Evolutionary conservation across 805 yeast genomes (phyloP).

Genomic region (Saturnispora serradocipensis): DNA sequence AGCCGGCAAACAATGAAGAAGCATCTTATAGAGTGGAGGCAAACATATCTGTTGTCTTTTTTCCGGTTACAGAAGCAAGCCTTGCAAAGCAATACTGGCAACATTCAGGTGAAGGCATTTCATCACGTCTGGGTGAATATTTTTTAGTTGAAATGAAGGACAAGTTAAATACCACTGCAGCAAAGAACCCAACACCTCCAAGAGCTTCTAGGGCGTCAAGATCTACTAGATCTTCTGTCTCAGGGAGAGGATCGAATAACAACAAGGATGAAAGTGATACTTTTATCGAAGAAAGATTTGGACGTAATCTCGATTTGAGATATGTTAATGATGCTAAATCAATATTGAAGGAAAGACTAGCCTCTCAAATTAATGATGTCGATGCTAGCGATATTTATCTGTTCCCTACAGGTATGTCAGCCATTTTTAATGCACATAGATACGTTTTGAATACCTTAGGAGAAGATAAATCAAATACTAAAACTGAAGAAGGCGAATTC

Average conservation of each 20-base stretch:
- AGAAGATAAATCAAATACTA: constrained; percentile 11
- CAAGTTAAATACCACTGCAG: constrained; percentile 25
- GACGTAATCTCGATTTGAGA: constrained; percentile 74
- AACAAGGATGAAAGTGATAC: constrained; percentile 43
- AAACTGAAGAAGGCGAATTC: constrained; percentile 8
- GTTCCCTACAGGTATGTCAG: constrained; percentile 88
- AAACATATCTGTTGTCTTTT: constrained; percentile 70
- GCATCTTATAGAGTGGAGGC: constrained; percentile 53
- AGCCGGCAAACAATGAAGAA: constrained; percentile 54
- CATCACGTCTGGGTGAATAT: constrained; percentile 84
- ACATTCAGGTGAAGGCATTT: constrained; percentile 93
- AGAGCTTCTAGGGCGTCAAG: constrained; percentile 15
- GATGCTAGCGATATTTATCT: constrained; percentile 67
- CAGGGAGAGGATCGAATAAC: constrained; percentile 5
- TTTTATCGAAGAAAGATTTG: constrained; percentile 83
- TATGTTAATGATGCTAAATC: constrained; percentile 67
- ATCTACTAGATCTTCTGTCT: constrained; percentile 23
- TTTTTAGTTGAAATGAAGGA: constrained; percentile 51
- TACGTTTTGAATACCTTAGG: constrained; percentile 23
- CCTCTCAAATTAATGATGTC: constrained; percentile 37
- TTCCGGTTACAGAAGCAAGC: constrained; percentile 47
- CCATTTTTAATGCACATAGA: constrained; percentile 76
- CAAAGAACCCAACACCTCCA: constrained; percentile 14
- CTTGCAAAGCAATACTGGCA: constrained; percentile 91
- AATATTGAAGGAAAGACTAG: constrained; percentile 66